A percentile compares a stretch with the other conserved stretches of the same genome.
Evolutionary conservation across 2,329 filamentous ascomycete genomes (phyloP).

Genomic region (Xylaria sp.): DNA sequence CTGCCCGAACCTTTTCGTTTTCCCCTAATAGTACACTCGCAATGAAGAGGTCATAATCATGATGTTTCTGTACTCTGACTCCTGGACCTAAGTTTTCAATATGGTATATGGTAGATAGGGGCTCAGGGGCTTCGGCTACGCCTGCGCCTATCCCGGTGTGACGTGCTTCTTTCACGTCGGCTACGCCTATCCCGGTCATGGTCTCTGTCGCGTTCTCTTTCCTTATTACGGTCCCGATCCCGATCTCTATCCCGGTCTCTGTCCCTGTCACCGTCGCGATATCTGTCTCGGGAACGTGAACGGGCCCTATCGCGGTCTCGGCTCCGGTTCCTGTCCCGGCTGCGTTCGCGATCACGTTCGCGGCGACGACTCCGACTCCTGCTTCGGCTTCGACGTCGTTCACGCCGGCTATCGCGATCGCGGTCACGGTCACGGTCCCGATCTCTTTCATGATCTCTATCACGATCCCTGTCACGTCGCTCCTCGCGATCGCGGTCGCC

Average conservation of each 20-base stretch:
- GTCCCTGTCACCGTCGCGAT: conserved; percentile 55
- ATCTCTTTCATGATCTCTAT: conserved; percentile 41
- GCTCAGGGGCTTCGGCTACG: conserved; percentile 36
- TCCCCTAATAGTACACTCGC: conserved; percentile 16
- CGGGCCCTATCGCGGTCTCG: conserved; percentile 44
- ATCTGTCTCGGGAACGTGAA: conserved; percentile 51
- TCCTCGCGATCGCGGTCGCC: conserved; percentile 43
- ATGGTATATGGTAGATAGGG: background rate
- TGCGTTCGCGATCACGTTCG: conserved; percentile 50
- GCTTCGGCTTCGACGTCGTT: conserved; percentile 37
- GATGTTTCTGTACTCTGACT: background rate
- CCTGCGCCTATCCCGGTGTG: conserved; percentile 33
- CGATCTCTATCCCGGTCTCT: conserved; percentile 52
- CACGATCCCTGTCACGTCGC: conserved; percentile 31
- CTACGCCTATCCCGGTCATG: conserved; percentile 33
- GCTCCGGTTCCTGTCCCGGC: conserved; percentile 50
- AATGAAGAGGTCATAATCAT: conserved; percentile 7
- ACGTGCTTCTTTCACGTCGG: conserved; percentile 41
- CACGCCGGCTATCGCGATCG: conserved; percentile 33
- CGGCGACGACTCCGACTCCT: conserved; percentile 43
- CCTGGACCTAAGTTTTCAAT: background rate
- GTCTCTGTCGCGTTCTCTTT: conserved; percentile 51
- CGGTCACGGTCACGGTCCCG: conserved; percentile 15
- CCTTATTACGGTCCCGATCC: conserved; percentile 50
- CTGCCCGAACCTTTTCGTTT: background rate